These are phyloP conservation scores for Penicillium taxi DNA, from an alignment of 495 filamentous ascomycete genomes.

Conservation along the genomic window DNA sequence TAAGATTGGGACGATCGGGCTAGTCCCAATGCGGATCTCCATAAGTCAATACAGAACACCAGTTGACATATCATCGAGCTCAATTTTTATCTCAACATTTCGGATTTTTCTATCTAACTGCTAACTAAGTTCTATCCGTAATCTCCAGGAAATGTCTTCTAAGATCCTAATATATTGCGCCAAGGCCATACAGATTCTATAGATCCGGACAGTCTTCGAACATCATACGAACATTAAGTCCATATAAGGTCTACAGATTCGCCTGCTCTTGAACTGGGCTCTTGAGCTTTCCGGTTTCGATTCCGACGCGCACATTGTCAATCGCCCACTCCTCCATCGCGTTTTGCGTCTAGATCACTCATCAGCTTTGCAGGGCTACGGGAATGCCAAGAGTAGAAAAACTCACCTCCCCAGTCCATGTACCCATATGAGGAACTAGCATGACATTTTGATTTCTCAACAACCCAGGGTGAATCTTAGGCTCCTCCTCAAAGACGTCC, in stretches of 20 bases:
- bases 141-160: no score
- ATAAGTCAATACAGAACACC: no score
- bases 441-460: constrained; percentile 52
- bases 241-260: constrained; percentile 38
- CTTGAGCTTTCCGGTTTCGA: constrained; percentile 49
- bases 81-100: no score
- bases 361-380: background rate
- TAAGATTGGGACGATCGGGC: constrained; percentile 12
- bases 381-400: no score
- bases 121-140: no score
- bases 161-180: no score
- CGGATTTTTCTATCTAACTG: no score
- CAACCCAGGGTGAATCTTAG: constrained; percentile 54
- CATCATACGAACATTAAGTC: no score
- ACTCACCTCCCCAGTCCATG: constrained; percentile 55
- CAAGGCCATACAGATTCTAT: no score
- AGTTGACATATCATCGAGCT: no score
- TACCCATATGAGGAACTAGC: constrained; percentile 64
- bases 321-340: constrained; percentile 61
- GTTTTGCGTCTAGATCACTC: constrained; percentile 42
- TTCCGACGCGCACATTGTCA: constrained; percentile 48
- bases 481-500: constrained; percentile 66
- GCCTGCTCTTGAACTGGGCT: constrained; percentile 53
- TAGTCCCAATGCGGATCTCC: constrained; percentile 17
- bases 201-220: no score